A percentile compares a stretch with the other conserved stretches of the same genome.
phyloP scores from a whole-genome alignment of 1,284 basidiomycete species.

The Psilocybe mexicana region DNA sequence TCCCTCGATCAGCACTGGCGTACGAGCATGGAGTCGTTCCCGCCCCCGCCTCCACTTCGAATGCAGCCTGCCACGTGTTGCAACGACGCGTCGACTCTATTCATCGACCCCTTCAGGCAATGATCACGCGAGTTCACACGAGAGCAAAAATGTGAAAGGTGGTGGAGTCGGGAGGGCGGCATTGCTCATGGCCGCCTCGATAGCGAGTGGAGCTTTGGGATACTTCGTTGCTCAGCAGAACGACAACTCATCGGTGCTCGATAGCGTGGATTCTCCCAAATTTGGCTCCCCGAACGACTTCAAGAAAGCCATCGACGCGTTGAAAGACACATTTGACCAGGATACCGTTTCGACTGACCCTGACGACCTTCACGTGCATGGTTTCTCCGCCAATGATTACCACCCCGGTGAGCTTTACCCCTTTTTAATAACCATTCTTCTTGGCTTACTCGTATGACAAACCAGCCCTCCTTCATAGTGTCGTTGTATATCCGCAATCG shows the following conservation, averaged over 20 bases:
- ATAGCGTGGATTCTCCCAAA: slow-evolving; percentile 3
- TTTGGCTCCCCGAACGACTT: slow-evolving; percentile 34
- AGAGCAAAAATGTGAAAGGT: not conserved
- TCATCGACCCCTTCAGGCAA: not conserved
- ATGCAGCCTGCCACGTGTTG: not conserved
- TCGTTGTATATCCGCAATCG: slow-evolving; percentile 52
- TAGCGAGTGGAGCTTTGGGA: slow-evolving; percentile 11
- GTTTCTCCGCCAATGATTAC: slow-evolving; percentile 57
- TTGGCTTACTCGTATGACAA: not conserved
- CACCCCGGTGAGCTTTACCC: slow-evolving; percentile 48
- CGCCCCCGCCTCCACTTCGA: not conserved
- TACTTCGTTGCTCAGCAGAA: slow-evolving; percentile 7
- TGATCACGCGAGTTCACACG: slow-evolving; percentile 5
- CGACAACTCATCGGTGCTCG: not conserved
- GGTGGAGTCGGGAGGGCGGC: slow-evolving; percentile 5
- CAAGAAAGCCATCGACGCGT: slow-evolving; percentile 36
- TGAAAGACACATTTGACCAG: slow-evolving; percentile 27
- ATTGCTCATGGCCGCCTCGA: slow-evolving; percentile 10
- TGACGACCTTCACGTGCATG: slow-evolving; percentile 56
- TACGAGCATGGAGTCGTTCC: not conserved
- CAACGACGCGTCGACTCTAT: not conserved
- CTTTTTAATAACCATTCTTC: not conserved
- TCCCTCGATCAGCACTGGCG: not conserved
- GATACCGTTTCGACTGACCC: slow-evolving; percentile 50
- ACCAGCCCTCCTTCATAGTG: slow-evolving; percentile 46